Evolutionary conservation across 2,329 filamentous ascomycete genomes (phyloP).

Genomic region (Plectosphaerella plurivora): DNA sequence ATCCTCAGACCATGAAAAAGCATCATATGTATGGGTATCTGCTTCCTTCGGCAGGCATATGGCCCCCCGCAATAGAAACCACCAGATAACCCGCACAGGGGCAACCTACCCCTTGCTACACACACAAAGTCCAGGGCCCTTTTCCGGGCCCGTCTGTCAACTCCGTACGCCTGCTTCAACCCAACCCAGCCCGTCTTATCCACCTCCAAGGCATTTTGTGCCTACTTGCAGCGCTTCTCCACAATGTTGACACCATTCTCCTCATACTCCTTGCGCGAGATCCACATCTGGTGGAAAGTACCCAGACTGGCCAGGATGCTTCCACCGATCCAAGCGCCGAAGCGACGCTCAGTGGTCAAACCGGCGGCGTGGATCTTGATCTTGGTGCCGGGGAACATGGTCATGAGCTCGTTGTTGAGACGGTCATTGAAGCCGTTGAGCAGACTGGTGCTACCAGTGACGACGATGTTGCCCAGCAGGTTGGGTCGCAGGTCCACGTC

Average conservation of each 20-base stretch:
- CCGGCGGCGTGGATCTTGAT: constrained; percentile 87
- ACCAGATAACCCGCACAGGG: no score
- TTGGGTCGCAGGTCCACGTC: constrained; percentile 85
- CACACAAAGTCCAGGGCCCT: background rate
- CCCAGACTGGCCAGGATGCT: constrained; percentile 93
- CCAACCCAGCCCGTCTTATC: background rate
- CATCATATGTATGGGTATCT: no score
- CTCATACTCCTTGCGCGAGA: constrained; percentile 94
- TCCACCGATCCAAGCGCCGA: constrained; percentile 93
- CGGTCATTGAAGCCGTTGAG: constrained; percentile 91
- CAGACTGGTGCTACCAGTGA: constrained; percentile 83
- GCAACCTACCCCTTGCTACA: background rate
- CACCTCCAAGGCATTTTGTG: background rate
- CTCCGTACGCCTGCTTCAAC: constrained; percentile 5
- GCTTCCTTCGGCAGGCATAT: no score
- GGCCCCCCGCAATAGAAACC: no score
- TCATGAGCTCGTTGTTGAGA: constrained; percentile 76
- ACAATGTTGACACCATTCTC: constrained; percentile 89
- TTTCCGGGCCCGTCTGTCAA: background rate
- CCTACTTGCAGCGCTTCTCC: constrained; percentile 90
- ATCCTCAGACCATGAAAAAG: no score
- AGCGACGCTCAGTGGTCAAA: constrained; percentile 81
- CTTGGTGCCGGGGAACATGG: constrained; percentile 77
- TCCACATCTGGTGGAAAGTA: constrained; percentile 99
- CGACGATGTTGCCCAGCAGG: constrained; percentile 83